Evolutionary conservation across 805 yeast genomes (phyloP).

Genomic region (Kluyveromyces lactis): DNA sequence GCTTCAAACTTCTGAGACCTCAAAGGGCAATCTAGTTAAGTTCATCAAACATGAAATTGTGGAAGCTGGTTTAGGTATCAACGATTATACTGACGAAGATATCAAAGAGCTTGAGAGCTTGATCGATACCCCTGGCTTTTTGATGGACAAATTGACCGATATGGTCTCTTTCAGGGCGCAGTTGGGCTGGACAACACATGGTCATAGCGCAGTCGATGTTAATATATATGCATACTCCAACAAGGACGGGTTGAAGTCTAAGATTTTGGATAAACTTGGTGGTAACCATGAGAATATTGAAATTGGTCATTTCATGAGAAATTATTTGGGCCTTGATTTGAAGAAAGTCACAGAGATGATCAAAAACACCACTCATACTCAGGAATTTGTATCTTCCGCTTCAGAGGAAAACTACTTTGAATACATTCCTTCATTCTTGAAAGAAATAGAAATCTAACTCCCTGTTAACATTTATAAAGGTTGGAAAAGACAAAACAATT

Average conservation of each 20-base stretch:
- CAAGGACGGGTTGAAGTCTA: constrained; percentile 35
- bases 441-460: background rate
- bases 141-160: constrained; percentile 47
- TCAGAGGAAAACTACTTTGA: background rate
- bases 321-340: constrained; percentile 40
- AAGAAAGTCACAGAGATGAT: constrained; percentile 40
- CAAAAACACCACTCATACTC: constrained; percentile 42
- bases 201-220: constrained; percentile 94
- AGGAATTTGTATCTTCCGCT: constrained; percentile 12
- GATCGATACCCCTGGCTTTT: constrained; percentile 20
- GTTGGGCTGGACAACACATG: constrained; percentile 95
- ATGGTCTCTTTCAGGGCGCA: constrained; percentile 77
- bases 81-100: constrained; percentile 49
- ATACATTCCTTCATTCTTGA: background rate
- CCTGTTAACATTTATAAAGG: no score
- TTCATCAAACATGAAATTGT: constrained; percentile 50
- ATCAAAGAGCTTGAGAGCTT: constrained; percentile 34
- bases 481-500: no score
- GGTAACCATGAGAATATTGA: constrained; percentile 88
- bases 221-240: constrained; percentile 79
- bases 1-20: constrained; percentile 22
- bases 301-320: constrained; percentile 65
- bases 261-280: constrained; percentile 40
- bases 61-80: constrained; percentile 58
- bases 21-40: constrained; percentile 21